A percentile compares a stretch with the other conserved stretches of the same genome.
Evolutionary conservation across 2,329 filamentous ascomycete species (phyloP).

Genomic region (Clonostachys chloroleuca): DNA sequence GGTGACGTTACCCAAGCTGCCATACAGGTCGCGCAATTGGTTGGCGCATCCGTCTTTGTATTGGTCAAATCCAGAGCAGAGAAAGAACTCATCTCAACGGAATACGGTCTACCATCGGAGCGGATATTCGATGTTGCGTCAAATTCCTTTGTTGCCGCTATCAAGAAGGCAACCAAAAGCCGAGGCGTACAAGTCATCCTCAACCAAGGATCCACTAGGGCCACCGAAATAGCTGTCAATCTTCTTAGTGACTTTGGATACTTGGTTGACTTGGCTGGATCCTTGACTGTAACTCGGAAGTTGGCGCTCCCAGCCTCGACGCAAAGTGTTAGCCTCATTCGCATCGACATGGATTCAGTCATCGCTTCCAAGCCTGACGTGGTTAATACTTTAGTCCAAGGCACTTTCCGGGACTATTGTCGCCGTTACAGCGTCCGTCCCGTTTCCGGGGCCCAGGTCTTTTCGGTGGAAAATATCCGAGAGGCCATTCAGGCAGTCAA

Average conservation of each 20-base stretch:
- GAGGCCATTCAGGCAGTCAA: not conserved
- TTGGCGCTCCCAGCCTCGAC: not conserved
- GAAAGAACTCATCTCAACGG: not conserved
- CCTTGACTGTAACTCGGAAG: not conserved
- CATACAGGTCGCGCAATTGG: slow-evolving; percentile 7
- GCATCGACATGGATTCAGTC: not conserved
- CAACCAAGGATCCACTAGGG: not conserved
- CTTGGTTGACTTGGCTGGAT: not conserved
- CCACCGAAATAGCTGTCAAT: not conserved
- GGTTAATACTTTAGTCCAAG: too few relatives aligned
- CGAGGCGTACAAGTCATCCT: not conserved
- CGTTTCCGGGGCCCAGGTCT: not conserved
- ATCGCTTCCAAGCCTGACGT: too few relatives aligned
- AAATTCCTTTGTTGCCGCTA: slow-evolving; percentile 1
- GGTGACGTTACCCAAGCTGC: slow-evolving; percentile 9
- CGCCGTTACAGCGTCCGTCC: too few relatives aligned
- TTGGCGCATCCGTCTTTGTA: slow-evolving; percentile 8
- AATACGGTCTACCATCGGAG: not conserved
- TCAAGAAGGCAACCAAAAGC: slow-evolving; percentile 3
- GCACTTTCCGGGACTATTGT: too few relatives aligned
- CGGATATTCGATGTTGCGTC: not conserved
- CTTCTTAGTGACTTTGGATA: not conserved
- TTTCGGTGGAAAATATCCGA: not conserved
- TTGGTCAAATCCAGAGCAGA: slow-evolving; percentile 1
- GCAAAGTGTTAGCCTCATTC: not conserved